Conservation (phyloP, 345 rosid species). For the Gossypium longicalyx region DNA sequence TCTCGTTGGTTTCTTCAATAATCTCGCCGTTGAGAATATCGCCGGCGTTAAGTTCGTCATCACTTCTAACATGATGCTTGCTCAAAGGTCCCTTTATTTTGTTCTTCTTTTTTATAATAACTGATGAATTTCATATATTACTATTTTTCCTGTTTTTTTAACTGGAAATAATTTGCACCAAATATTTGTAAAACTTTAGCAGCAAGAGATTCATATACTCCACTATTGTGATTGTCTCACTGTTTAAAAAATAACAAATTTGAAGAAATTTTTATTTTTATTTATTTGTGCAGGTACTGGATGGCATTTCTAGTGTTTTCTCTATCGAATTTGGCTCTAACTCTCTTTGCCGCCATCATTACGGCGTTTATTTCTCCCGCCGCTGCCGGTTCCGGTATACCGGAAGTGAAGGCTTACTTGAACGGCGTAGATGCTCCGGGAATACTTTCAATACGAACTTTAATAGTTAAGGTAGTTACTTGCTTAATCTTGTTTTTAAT, state of each 20-base stretch:
- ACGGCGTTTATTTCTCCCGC: slow-evolving; percentile 73
- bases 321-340: slow-evolving; percentile 63
- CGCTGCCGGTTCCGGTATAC: slow-evolving; percentile 96
- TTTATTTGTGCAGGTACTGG: slow-evolving; percentile 41
- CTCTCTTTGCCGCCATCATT: slow-evolving; percentile 57
- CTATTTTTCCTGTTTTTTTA: neutral
- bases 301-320: slow-evolving; percentile 71
- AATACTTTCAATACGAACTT: slow-evolving; percentile 60
- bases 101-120: neutral
- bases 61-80: slow-evolving; percentile 86
- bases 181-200: neutral
- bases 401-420: slow-evolving; percentile 92
- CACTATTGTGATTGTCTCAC: neutral
- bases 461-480: slow-evolving; percentile 60
- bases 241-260: neutral
- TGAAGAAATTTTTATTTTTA: neutral
- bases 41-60: slow-evolving; percentile 81
- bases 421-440: slow-evolving; percentile 95
- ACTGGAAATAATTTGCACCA: neutral
- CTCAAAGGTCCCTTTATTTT: slow-evolving; percentile 35
- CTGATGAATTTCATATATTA: neutral
- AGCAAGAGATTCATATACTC: neutral
- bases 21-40: slow-evolving; percentile 90
- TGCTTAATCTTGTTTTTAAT: neutral
- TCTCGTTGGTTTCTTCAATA: slow-evolving; percentile 68